Conservation (phyloP, 192 early-diverging fungal species). For the Gorgonomyces haynaldii region DNA sequence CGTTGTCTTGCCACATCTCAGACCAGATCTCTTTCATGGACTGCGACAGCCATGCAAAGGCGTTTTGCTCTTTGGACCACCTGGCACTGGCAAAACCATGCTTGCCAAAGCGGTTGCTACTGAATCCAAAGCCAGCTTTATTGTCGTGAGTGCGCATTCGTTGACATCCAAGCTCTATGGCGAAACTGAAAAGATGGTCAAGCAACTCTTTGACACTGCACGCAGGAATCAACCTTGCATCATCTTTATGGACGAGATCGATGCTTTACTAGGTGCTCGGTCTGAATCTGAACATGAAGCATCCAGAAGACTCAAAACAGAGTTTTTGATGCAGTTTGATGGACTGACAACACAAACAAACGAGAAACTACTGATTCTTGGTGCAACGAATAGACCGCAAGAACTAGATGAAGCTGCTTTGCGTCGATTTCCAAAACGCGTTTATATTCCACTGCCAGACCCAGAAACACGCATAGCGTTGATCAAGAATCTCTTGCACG, state of each 20-base stretch:
- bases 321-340: conserved; percentile 49
- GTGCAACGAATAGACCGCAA: conserved; percentile 46
- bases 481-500: conserved; percentile 22
- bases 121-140: conserved; percentile 43
- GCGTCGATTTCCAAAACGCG: conserved; percentile 37
- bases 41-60: conserved; percentile 31
- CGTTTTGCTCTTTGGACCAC: conserved; percentile 43
- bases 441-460: conserved; percentile 49
- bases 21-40: conserved; percentile 48
- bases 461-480: conserved; percentile 25
- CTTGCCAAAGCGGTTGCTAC: conserved; percentile 40
- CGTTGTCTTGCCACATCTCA: conserved; percentile 38
- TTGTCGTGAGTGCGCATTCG: conserved; percentile 37
- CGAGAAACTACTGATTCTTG: conserved; percentile 33
- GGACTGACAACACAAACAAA: conserved; percentile 23
- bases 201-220: conserved; percentile 37
- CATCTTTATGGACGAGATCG: conserved; percentile 51
- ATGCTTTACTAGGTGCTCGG: conserved; percentile 37
- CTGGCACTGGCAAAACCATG: conserved; percentile 47
- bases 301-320: conserved; percentile 39
- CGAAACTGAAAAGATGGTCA: conserved; percentile 47
- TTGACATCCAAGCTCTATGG: conserved; percentile 47
- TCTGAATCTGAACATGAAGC: conserved; percentile 45
- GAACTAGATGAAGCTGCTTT: conserved; percentile 36
- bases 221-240: conserved; percentile 34